These are phyloP conservation scores for Saccharomyces hybrid DNA, from an alignment of 1,139 yeast species.

Conservation along the genomic window DNA sequence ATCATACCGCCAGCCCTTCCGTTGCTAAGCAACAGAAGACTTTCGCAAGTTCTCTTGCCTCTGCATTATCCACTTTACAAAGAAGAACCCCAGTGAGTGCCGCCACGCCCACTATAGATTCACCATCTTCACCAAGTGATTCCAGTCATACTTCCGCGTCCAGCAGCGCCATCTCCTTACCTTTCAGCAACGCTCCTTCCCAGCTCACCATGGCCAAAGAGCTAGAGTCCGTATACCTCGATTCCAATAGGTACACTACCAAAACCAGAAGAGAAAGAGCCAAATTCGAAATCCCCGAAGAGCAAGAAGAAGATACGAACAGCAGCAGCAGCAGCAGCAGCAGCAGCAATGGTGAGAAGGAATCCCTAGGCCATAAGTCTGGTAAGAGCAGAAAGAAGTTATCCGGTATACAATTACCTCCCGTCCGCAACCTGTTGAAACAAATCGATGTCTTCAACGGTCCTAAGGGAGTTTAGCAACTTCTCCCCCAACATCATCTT, in stretches of 20 bases:
- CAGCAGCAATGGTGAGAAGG: background rate
- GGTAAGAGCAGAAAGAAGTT: background rate
- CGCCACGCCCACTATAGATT: background rate
- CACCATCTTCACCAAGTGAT: constrained; percentile 1
- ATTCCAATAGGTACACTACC: constrained; percentile 3
- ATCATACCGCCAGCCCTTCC: background rate
- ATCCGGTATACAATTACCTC: too few relatives aligned
- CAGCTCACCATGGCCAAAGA: background rate
- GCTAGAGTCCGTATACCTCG: background rate
- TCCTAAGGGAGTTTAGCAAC: too few relatives aligned
- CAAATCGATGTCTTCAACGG: too few relatives aligned
- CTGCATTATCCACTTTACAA: constrained; percentile 1
- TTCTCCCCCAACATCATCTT: too few relatives aligned
- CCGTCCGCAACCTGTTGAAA: too few relatives aligned
- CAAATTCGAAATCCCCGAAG: constrained; percentile 11
- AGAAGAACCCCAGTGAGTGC: background rate
- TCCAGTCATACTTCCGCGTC: background rate
- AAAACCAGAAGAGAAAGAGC: constrained; percentile 8
- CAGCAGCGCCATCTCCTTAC: background rate
- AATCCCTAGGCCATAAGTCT: background rate
- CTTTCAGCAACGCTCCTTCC: background rate
- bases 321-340: background rate
- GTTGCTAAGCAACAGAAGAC: background rate
- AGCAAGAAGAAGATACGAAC: constrained; percentile 8
- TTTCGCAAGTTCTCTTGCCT: background rate